A percentile compares a stretch with the other conserved stretches of the same genome.
Evolutionary conservation across 495 filamentous ascomycete genomes (phyloP).

Genomic region (Talaromyces nanjingensis): DNA sequence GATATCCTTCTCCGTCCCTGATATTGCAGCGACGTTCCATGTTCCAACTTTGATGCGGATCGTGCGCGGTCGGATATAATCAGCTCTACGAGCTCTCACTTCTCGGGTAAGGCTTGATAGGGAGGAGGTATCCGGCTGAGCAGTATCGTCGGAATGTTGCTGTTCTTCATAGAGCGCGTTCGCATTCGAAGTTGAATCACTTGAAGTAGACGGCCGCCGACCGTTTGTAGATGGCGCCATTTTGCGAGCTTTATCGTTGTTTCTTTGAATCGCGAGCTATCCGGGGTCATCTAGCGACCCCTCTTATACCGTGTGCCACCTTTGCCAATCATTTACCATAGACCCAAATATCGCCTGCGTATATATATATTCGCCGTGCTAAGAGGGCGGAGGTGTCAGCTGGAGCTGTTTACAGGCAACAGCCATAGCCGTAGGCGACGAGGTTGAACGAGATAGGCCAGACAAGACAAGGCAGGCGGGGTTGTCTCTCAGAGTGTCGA

Average conservation of each 20-base stretch:
- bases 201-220: not conserved
- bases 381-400: not conserved
- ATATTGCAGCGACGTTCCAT: conserved; percentile 88
- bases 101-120: conserved; percentile 47
- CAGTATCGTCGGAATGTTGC: conserved; percentile 1
- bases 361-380: not conserved
- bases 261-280: not conserved
- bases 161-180: not conserved
- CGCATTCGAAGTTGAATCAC: not conserved
- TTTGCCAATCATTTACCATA: not conserved
- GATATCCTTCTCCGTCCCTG: conserved; percentile 79
- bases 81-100: conserved; percentile 62
- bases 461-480: not conserved
- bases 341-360: not conserved
- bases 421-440: conserved; percentile 2
- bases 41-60: conserved; percentile 81
- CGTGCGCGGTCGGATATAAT: conserved; percentile 64
- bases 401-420: not conserved
- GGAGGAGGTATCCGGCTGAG: conserved; percentile 19
- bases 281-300: not conserved
- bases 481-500: not conserved
- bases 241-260: not conserved
- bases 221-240: not conserved
- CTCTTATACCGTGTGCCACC: not conserved
- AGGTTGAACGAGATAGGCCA: not conserved